Evolutionary conservation across 805 yeast species (phyloP), one percentile per base, ranked within the genome.

Genomic region (Candida peoriensis): DNA sequence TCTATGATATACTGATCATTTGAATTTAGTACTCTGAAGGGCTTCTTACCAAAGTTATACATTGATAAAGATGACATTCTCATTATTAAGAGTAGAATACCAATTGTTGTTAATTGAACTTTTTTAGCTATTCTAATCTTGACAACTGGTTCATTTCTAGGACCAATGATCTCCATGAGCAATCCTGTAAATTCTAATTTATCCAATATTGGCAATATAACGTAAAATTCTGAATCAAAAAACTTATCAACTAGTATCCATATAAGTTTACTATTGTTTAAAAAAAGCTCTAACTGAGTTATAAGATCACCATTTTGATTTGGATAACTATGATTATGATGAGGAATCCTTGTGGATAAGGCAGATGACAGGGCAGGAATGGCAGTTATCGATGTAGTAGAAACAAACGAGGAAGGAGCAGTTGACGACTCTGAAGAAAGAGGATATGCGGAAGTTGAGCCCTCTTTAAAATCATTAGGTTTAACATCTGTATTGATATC

Each of bases 211-310:
- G 58, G 48, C 12, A 46, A 30, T 6, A 47, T 12, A 20, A 46
- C 23, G 24, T 37, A 42, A 9, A 48, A 17, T 25, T 50, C 56
- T 2, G 50, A 47, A 6, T 41, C 40, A 24, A 53, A 53, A 29
- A 44, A 53, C 25, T 33, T 37, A 19, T 52, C 58, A 15, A 53
- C 32, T 5, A 51, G 31, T 7, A 44, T 3, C 58, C 58, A 53
- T 3, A 48, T 37, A 10, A 53, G 31, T 24, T 39, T 53, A 5
- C 22, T 18, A 30, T 53, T 52, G 3, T 14, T 33, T 1, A 53
- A n/a, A 11, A 31, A 24, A 1, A 16, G 13, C 12, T 38, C 37
- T 6, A 46, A 24, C 11, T 24, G 13, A 5, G 27, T 12, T 2
- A 34, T 33, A 4, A 28, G 25, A 23, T 32, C 30, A 12, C 19